phyloP scores from a whole-genome alignment of 257 asterid species.

The Fraxinus cuspidata region DNA sequence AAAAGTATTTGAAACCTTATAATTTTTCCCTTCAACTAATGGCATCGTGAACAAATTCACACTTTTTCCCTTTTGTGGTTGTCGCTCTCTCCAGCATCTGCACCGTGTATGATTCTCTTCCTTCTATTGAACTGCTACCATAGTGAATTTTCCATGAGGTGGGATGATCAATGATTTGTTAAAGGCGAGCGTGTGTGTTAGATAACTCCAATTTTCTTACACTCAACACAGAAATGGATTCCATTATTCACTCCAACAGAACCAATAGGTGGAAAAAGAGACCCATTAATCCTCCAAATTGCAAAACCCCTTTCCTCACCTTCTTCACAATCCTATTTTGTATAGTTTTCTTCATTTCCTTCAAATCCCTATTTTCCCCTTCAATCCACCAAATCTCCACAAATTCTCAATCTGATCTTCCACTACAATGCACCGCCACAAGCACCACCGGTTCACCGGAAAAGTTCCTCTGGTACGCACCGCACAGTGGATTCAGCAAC shows the following conservation, averaged over 20 bases:
- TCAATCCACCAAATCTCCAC: slow-evolving; percentile 40
- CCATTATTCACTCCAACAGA: slow-evolving; percentile 23
- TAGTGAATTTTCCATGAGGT: too few species aligned
- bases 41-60: too few species aligned
- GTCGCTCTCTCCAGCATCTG: too few species aligned
- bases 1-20: too few species aligned
- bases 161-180: too few species aligned
- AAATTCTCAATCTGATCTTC: slow-evolving; percentile 28
- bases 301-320: slow-evolving; percentile 31
- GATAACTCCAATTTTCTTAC: not conserved
- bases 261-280: slow-evolving; percentile 39
- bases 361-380: slow-evolving; percentile 39
- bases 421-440: slow-evolving; percentile 25
- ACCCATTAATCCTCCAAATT: slow-evolving; percentile 21
- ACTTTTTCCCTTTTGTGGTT: too few species aligned
- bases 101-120: too few species aligned
- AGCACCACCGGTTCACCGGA: slow-evolving; percentile 15
- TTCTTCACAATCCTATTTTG: slow-evolving; percentile 27
- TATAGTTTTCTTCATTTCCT: slow-evolving; percentile 46
- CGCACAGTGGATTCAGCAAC: slow-evolving; percentile 97
- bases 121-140: too few species aligned
- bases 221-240: slow-evolving; percentile 33
- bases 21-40: too few species aligned
- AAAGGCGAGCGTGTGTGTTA: too few species aligned
- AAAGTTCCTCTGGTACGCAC: slow-evolving; percentile 85